phyloP scores from a whole-genome alignment of 495 filamentous ascomycete species.

The Chaetomium cochliodes region DNA sequence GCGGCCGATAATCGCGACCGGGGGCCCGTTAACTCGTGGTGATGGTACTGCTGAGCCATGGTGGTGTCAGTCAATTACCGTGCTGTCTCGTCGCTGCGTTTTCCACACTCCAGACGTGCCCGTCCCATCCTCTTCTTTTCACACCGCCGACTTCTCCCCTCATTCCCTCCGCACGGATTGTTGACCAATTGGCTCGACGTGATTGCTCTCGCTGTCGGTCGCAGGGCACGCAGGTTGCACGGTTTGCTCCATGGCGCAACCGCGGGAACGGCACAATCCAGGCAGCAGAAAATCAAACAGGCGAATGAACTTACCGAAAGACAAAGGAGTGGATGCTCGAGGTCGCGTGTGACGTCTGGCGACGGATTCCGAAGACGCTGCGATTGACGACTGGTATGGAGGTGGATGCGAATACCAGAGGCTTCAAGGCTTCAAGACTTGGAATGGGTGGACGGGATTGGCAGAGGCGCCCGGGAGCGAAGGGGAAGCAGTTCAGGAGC shows the following conservation, averaged over 20 bases:
- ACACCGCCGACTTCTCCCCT: not conserved
- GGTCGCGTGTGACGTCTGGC: constrained; percentile 16
- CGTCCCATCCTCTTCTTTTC: not conserved
- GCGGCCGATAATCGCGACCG: constrained; percentile 25
- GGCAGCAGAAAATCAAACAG: not conserved
- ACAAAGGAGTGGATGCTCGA: constrained; percentile 1
- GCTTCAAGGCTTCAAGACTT: constrained; percentile 18
- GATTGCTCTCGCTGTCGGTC: constrained; percentile 22
- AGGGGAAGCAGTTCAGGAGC: constrained; percentile 19
- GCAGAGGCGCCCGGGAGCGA: constrained; percentile 20
- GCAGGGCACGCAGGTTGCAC: constrained; percentile 20
- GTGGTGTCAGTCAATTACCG: constrained; percentile 30
- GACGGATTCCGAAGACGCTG: constrained; percentile 3
- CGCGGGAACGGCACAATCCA: not conserved
- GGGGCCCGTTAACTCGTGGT: constrained; percentile 17
- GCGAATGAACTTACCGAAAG: constrained; percentile 9
- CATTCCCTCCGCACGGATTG: not conserved
- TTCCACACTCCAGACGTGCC: constrained; percentile 4
- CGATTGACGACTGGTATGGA: constrained; percentile 31
- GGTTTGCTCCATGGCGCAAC: constrained; percentile 18
- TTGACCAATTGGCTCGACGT: constrained; percentile 18
- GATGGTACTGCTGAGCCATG: constrained; percentile 27
- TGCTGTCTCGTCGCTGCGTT: not conserved
- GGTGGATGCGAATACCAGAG: constrained; percentile 20
- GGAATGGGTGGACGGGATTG: constrained; percentile 33